These are phyloP conservation scores for Skeletonema costatum DNA, from an alignment of 108 stramenopile species.

Conservation along the genomic window DNA sequence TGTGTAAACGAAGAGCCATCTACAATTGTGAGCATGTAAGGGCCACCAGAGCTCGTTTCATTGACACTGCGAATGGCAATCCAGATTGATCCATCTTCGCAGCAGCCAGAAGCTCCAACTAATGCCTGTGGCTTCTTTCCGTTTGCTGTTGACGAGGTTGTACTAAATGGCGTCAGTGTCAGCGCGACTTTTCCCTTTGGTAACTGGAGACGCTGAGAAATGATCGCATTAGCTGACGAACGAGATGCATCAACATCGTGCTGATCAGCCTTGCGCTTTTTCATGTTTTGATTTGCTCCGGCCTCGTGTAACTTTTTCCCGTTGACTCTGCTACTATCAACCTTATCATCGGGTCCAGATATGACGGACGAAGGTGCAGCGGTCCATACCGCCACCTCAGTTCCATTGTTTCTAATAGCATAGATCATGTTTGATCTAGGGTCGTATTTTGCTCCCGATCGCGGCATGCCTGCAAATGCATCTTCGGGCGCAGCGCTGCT, in stretches of 20 bases:
- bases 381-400: slow-evolving; percentile 45
- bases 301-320: background rate
- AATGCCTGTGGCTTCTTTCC: slow-evolving; percentile 11
- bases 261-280: slow-evolving; percentile 29
- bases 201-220: slow-evolving; percentile 24
- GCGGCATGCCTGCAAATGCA: slow-evolving; percentile 25
- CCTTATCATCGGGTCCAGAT: slow-evolving; percentile 41
- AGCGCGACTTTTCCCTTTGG: slow-evolving; percentile 29
- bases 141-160: slow-evolving; percentile 5
- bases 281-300: background rate
- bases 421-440: slow-evolving; percentile 37
- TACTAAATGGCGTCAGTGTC: slow-evolving; percentile 32
- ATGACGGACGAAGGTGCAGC: slow-evolving; percentile 44
- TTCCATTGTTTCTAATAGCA: slow-evolving; percentile 43
- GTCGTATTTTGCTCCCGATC: slow-evolving; percentile 38
- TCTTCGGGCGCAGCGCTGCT: background rate
- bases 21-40: slow-evolving; percentile 25
- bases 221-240: slow-evolving; percentile 5
- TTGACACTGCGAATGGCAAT: slow-evolving; percentile 20
- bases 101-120: slow-evolving; percentile 46
- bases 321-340: background rate
- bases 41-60: background rate
- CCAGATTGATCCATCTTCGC: slow-evolving; percentile 47
- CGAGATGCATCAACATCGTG: background rate
- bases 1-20: slow-evolving; percentile 30